Base-by-base conservation (phyloP, 2,329 filamentous ascomycete genomes). In the Penicillium italicum region DNA sequence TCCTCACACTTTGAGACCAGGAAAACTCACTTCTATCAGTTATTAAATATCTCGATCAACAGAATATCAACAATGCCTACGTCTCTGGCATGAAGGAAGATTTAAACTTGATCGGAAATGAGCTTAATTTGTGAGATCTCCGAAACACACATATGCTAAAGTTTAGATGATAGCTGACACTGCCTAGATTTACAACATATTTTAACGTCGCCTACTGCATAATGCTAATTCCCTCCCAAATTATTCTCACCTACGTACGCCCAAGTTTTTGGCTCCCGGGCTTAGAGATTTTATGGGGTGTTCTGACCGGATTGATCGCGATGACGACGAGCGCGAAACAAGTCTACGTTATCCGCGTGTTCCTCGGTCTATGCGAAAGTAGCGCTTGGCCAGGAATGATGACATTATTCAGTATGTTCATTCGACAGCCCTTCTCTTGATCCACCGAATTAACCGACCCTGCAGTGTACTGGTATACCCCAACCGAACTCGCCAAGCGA, bases 151-250 rank as follows among this genome's bases (percentile, higher is more conserved):
- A n/a, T n/a, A n/a, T n/a, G n/a, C n/a, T n/a, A n/a, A n/a, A n/a
- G n/a, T n/a, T n/a, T n/a, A n/a, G n/a, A 2, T 10, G 0, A 41
- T 33, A 6, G 18, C 55, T 63, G 3, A 63, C 30, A 8, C 3
- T 22, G 6, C 2, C 18, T 11, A 70, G 68, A 57, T 75, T 76
- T 59, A 74, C 71, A 1, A 76, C 74, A 5, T 72, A 71, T 38
- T 74, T 75, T 55, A 76, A 74, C 51, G 68, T 71, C 18, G 71
- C 70, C 1, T 76, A 76, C 56, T 72, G 71, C 48, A 58, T 76
- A 11, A 74, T 73, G 66, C 64, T 74, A 10, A 72, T 76, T 11
- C 74, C 74, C 2, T 72, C 72, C 0, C 72, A 76, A 61, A 61
- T 76, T 36, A 72, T 76, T 51, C 59, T 76, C 53, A 74, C 74